Evolutionary conservation across 169 alveolate genomes (phyloP).

Genomic region (Plasmodium inui): DNA sequence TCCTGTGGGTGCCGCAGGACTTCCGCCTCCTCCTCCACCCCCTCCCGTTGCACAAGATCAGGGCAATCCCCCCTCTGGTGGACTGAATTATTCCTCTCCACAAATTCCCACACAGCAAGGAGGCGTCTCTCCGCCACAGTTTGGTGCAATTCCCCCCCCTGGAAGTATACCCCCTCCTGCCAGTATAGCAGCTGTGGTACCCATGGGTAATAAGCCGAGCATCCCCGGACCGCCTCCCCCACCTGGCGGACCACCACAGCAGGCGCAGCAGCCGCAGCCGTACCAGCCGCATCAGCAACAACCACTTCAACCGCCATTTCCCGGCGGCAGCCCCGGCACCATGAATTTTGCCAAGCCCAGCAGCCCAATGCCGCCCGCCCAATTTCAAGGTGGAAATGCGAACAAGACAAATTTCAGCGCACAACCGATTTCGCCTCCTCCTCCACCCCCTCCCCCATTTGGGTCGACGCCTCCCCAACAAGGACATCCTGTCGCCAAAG

Average conservation of each 20-base stretch:
- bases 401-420: constrained; percentile 47
- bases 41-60: constrained; percentile 17
- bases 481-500: not conserved
- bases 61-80: not conserved
- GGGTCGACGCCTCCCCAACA: constrained; percentile 5
- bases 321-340: not conserved
- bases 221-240: not conserved
- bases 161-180: not conserved
- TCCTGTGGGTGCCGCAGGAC: not conserved
- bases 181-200: not conserved
- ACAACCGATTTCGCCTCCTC: constrained; percentile 19
- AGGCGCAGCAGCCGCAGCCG: not conserved
- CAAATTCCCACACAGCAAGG: not conserved
- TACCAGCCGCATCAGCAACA: not conserved
- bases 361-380: constrained; percentile 12
- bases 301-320: not conserved
- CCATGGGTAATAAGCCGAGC: not conserved
- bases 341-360: constrained; percentile 6
- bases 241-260: constrained; percentile 13
- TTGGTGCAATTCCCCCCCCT: not conserved
- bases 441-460: constrained; percentile 49
- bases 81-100: not conserved
- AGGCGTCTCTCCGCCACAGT: not conserved
- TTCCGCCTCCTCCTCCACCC: constrained; percentile 13
- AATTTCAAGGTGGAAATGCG: constrained; percentile 28